Base-by-base conservation (phyloP, 2,329 filamentous ascomycete species). In the Metarhizium sp. region DNA sequence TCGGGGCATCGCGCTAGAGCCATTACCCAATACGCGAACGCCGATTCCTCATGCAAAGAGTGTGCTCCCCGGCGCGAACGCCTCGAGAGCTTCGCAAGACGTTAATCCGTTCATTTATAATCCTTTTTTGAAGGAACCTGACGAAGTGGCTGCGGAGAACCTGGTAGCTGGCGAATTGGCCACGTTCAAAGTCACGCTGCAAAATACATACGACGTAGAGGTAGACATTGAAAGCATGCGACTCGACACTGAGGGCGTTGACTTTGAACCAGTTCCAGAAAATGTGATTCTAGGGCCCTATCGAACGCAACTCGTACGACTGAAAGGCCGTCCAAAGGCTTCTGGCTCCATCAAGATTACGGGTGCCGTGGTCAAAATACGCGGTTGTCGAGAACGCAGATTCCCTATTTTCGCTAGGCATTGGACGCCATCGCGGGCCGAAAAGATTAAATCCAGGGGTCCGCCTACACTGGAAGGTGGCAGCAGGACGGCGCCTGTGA, bases 201-300 rank as follows among this genome's bases (percentile, higher is more conserved):
- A 97, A 66, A 99, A 99, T 63, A 90, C 92, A 0, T 96, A 91
- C 62, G 92, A 97, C 58, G 87, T 97, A 60, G 90, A 96, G 59
- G 75, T 99, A 4, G 90, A 95, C 54, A 85, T 99, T 38, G 91
- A 97, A 66, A 86, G 83, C 53, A 79, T 99, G 48, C 79, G 78
- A 30, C 74, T 99, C 6, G 85, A 90, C 58, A 82, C 85, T 10
- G 83, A 88, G 57, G 91, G 90, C 1, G 80, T 85, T 29, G 78
- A 84, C 1, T 89, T 96, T 56, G 81, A 86, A 54, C 85, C 87
- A 0, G 72, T 80, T 6, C 73, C 79, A 14, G 82, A 87, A 60
- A 80, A 79, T 52, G 82, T 87, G 4, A 66, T 87, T 7, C 79
- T 99, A 52, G 89, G 90, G 0, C 88, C 92, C 0, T 90, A 95